Base-by-base conservation (phyloP, 306 rosid species). In the Begonia masoniana region DNA sequence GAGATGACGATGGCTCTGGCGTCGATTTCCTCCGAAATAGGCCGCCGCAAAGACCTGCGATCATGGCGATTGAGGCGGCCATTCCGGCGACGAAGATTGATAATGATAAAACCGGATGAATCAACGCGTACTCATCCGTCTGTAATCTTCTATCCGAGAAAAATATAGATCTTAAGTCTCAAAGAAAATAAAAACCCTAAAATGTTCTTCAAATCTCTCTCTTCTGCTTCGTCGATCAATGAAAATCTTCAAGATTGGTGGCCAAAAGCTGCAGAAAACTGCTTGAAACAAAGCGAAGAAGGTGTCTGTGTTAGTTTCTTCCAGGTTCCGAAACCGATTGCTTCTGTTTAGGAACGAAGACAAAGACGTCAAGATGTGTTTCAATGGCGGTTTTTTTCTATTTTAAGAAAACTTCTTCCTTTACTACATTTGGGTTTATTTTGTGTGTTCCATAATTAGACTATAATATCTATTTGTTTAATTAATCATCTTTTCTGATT, bases 21-120 rank as follows among this genome's bases (percentile, higher is more conserved):
- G 72, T 10, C 7, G 68, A 0, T 62, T 68, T 72, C 67, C 50
- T 72, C 21, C 77, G 43, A 7, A 62, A 76, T 9, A 70, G 47
- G 7, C 51, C 57, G 5, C 78, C 68, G 47, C 97, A 88, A 0
- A 88, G 24, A 35, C 79, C 56, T 8, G 83, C 61, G 62, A 80
- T 63, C 10, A 84, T 66, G 4, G 84, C 82, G 43, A 88, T 50
- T 61, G 77, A 70, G 0, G 84, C 88, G 0, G 74, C 86, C 42
- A 82, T 59, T 0, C 76, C 75, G 15, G 59, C 71, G 0, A 57
- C 82, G 2, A 82, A 3, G 52, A 88, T 57, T 8, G 80, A 67
- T 0, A 77, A 50, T 1, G 78, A 67, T 3, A 84, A 46, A 36
- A 61, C 0, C 7, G 88, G 84, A 56, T 76, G 82, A 52, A 66